phyloP scores from a whole-genome alignment of 2,329 filamentous ascomycete species.

The Stagonosporopsis chrysanthemi region DNA sequence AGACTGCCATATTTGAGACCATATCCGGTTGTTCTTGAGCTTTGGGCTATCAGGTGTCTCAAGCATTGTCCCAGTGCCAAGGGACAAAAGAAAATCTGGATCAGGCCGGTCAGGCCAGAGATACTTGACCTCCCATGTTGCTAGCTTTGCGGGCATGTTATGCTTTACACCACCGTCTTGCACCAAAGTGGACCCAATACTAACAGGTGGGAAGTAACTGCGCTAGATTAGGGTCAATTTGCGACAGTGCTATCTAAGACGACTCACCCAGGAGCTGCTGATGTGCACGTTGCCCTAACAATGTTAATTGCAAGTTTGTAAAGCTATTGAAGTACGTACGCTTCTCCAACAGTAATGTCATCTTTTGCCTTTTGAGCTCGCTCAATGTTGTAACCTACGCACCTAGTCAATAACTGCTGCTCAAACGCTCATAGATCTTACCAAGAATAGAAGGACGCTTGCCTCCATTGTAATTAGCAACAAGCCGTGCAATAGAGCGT shows the following conservation, averaged over 20 bases:
- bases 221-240: not conserved
- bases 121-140: conserved; percentile 27
- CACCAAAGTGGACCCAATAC: not conserved
- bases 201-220: not conserved
- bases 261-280: conserved; percentile 31
- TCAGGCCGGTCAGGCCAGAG: conserved; percentile 28
- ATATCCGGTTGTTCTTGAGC: not conserved
- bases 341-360: conserved; percentile 32
- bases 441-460: not conserved
- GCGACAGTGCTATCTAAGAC: not conserved
- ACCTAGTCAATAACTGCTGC: not conserved
- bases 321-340: conserved; percentile 24
- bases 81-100: conserved; percentile 20
- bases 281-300: conserved; percentile 34
- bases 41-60: not conserved
- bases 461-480: conserved; percentile 40
- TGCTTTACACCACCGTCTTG: conserved; percentile 38
- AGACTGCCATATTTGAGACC: not conserved
- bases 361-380: conserved; percentile 26
- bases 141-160: conserved; percentile 35
- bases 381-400: conserved; percentile 26
- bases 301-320: not conserved
- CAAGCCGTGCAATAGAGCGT: conserved; percentile 29
- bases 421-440: not conserved
- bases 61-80: not conserved